Percentiles rank a stretch among this genome's conserved stretches.
phyloP scores from a whole-genome alignment of 305 asterid genomes.

The Fraxinus angustifolia region DNA sequence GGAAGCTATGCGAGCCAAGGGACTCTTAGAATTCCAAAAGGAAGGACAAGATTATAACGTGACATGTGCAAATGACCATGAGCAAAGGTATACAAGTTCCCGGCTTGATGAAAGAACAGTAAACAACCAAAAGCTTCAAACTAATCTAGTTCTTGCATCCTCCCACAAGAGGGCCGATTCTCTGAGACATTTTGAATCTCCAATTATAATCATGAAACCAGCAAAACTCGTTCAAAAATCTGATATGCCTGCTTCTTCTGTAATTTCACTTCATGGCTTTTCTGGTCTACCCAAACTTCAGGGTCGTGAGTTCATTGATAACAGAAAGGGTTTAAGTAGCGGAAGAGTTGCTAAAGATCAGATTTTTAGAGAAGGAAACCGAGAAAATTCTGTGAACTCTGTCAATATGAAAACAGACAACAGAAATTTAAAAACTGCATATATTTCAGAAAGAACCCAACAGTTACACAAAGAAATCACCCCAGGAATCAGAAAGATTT shows the following conservation, averaged over 20 bases:
- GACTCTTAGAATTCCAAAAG: slow-evolving; percentile 49
- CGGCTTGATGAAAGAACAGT: slow-evolving; percentile 27
- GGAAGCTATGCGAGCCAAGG: slow-evolving; percentile 89
- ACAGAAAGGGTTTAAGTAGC: slow-evolving; percentile 32
- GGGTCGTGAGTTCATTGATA: slow-evolving; percentile 31
- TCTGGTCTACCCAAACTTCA: slow-evolving; percentile 39
- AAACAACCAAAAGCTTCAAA: slow-evolving; percentile 38
- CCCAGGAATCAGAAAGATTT: slow-evolving; percentile 38
- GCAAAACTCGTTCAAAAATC: slow-evolving; percentile 63
- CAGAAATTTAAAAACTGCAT: slow-evolving; percentile 38
- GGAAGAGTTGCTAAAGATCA: slow-evolving; percentile 36
- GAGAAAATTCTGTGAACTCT: slow-evolving; percentile 33
- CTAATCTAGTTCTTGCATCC: slow-evolving; percentile 32
- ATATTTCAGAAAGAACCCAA: slow-evolving; percentile 41
- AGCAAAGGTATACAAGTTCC: slow-evolving; percentile 29
- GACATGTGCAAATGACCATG: slow-evolving; percentile 32
- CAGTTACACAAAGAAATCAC: slow-evolving; percentile 45
- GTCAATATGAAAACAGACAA: slow-evolving; percentile 29
- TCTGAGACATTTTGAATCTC: slow-evolving; percentile 47
- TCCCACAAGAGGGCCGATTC: slow-evolving; percentile 34
- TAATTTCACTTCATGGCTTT: slow-evolving; percentile 46
- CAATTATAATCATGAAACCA: slow-evolving; percentile 87
- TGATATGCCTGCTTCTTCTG: slow-evolving; percentile 54
- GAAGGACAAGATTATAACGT: slow-evolving; percentile 40
- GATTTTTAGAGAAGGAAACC: slow-evolving; percentile 26